phyloP scores from a whole-genome alignment of 1,284 basidiomycete genomes.

The Anthracocystis panici-leucophaei region DNA sequence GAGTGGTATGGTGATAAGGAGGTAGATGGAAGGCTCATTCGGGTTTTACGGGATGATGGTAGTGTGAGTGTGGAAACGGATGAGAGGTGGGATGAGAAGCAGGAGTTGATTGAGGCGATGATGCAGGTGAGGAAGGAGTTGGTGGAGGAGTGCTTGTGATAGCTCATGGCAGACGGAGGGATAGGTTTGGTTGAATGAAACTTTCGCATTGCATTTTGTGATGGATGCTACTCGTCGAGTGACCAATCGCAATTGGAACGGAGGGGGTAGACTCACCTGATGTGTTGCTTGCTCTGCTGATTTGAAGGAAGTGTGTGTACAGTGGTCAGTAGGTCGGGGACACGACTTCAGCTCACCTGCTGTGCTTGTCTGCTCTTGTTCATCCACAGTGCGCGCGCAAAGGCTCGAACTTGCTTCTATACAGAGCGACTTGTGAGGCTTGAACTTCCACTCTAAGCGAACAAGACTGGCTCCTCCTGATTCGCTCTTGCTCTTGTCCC shows the following conservation, averaged over 20 bases:
- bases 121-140: constrained; percentile 19
- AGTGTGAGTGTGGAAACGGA: constrained; percentile 16
- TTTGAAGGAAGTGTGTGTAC: too few relatives aligned
- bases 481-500: too few relatives aligned
- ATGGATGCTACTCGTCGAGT: neutral
- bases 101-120: constrained; percentile 27
- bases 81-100: constrained; percentile 32
- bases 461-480: too few relatives aligned
- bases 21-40: constrained; percentile 10
- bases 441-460: too few relatives aligned
- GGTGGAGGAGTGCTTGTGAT: constrained; percentile 12
- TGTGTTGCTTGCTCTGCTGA: neutral
- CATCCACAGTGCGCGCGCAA: neutral
- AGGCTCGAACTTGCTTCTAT: too few relatives aligned
- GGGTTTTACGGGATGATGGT: constrained; percentile 22
- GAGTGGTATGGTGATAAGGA: constrained; percentile 21
- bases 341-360: too few relatives aligned
- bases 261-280: neutral
- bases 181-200: neutral
- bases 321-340: too few relatives aligned
- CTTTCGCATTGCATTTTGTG: constrained; percentile 20
- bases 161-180: neutral
- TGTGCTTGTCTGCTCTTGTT: neutral
- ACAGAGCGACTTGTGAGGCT: too few relatives aligned
- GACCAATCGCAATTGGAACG: neutral